Evolutionary conservation across 352 stramenopile species (phyloP), one percentile per base, ranked within the genome.

Genomic region (Globisporangium nodosum): DNA sequence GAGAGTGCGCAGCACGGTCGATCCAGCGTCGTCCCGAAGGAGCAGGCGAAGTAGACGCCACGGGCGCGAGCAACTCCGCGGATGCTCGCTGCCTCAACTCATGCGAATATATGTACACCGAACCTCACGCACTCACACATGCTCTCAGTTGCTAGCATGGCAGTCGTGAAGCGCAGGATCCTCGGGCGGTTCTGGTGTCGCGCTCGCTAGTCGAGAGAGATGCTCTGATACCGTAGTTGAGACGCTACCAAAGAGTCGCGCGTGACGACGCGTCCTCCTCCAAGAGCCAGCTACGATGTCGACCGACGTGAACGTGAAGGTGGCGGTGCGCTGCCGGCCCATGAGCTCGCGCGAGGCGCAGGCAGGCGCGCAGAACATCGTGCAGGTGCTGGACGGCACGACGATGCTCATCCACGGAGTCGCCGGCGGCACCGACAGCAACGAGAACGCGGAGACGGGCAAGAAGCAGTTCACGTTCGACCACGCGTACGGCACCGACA

Each of bases 251-350:
- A 42, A 16, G 27, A 24, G 27, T 52, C 47, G 21, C 18, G 24
- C 15, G 16, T 24, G 7, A 39, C 33, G 33, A 39, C 8, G 7
- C 33, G 16, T 21, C 42, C 16, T 48, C 42, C 42, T 50, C 11
- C 46, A 50, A 13, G 24, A 27, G 2, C 24, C 24, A 27, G 24
- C 24, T 8, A 21, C 16, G 1, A 83, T 81, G 71, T 78, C 81
- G 59, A 92, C 76, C 43, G 81, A 92, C 33, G 82, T 90, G 45
- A 97, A 96, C 61, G 87, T 97, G 35, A 88, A 92, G 48, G 90
- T 97, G 56, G 90, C 88, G 11, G 87, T 97, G 71, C 83, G 90
- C 52, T 93, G 81, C 51, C 78, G 90, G 7, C 90, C 90, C 11
- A 90, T 97, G 71, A 96, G 76, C 58, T 66, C 75, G 35, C 81